Base-by-base conservation (phyloP, 768 basidiomycete genomes). In the Russula lepida region DNA sequence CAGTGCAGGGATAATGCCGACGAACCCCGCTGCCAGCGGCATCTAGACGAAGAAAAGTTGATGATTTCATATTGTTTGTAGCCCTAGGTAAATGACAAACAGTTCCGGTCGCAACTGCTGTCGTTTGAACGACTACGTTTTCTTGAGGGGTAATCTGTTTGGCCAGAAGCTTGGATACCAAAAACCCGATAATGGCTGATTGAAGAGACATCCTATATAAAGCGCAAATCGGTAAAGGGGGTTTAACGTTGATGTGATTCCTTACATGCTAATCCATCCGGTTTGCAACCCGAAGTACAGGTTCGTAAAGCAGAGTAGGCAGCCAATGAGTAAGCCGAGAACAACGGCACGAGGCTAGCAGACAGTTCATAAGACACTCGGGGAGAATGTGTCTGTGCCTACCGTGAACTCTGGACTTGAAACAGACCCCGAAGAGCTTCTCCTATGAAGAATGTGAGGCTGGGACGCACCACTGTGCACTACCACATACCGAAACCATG, bases 71-170 rank as follows among this genome's bases (percentile, higher is more conserved):
- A 19, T 28, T 21, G 37, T 8, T 13, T 23, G 53, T 13, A 41
- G n/a, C n/a, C 15, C 8, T 11, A 46, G 2, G 6, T 15, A 27
- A 11, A 28, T 37, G 12, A 66, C 65, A 54, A 62, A 78, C 78
- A 2, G 81, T 83, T 23, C 95, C 95, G 2, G 94, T 98, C 1
- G 95, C 95, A 2, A 95, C 94, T 0, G 95, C 94, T 0, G 92
- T 95, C 0, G 95, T 97, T 70, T 98, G 95, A 2, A 97, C 80
- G 0, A 98, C 90, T 21, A 97, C 88, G 60, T 95, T 88, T 71
- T 98, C 92, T 73, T 94, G 92, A 0, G 93, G 86, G n/a, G 85
- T 86, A 33, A 95, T 80, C 0, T 87, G 87, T 3, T 73, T 78
- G 1, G 85, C 84, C 6, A 93, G 76, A 64, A 89, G 75, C 56